Evolutionary conservation across 2,329 filamentous ascomycete species (phyloP), one percentile per base, ranked within the genome.

Genomic region (Aureobasidium lini): DNA sequence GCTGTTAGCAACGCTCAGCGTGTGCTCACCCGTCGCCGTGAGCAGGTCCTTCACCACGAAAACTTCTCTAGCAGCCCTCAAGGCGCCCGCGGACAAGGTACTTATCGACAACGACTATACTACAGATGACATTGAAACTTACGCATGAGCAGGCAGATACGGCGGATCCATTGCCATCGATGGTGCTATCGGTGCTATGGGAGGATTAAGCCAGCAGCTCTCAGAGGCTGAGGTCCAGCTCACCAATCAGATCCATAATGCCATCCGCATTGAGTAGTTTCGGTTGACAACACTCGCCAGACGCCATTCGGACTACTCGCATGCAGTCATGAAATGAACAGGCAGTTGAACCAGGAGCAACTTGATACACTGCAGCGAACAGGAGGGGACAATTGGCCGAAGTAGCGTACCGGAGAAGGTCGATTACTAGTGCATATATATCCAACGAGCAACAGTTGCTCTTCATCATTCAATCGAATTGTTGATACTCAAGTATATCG

Each of bases 81-180:
- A 39, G 40, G 16, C 28, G 16, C 34, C 36, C 31, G 32, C 3
- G 48, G 48, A 4, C 31, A 39, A n/a, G 46, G 39, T 32, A 34
- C 11, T 11, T 29, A 23, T 16, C 15, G 8, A 11, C 8, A 5
- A 6, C 10, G 9, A 28, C 11, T n/a, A 15, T 29, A 16, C 23
- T 2, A 2, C 29, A 28, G 34, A 10, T 3, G 16, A 23, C 2
- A 10, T 16, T 5, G 3, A 13, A 5, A 16, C 36, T 52, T 16
- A 52, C 13, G 6, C 4, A 16, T 31, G 7, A 40, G 15, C 28
- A 46, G 59, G 13, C 9, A 60, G 49, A 56, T 47, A 56, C 28
- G 32, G 31, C 15, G 44, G 39, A n/a, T 39, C 43, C n/a, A 56
- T 47, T 18, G 37, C 59, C 9, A 56, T 60, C n/a, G 59, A 60